phyloP scores from a whole-genome alignment of 345 rosid species.

The Populus deltoides region DNA sequence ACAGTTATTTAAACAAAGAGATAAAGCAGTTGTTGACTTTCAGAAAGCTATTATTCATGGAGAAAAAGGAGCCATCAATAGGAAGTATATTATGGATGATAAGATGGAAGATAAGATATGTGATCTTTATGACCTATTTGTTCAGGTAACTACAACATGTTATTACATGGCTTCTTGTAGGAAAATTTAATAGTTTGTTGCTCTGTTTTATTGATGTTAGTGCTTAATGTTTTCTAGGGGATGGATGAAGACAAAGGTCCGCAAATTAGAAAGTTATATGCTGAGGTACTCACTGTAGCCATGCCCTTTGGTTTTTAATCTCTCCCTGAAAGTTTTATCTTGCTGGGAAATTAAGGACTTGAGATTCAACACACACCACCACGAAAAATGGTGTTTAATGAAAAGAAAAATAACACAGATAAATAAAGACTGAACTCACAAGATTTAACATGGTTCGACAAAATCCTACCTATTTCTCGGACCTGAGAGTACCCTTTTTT shows the following conservation, averaged over 20 bases:
- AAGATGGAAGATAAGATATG: constrained; percentile 39
- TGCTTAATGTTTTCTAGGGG: constrained; percentile 28
- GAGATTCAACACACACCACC: too few relatives aligned
- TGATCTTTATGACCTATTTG: constrained; percentile 40
- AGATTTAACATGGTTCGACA: too few relatives aligned
- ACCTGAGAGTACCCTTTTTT: too few relatives aligned
- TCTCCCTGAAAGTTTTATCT: background rate
- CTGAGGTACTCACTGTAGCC: constrained; percentile 26
- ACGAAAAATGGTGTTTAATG: too few relatives aligned
- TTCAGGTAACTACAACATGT: background rate
- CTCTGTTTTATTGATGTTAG: constrained; percentile 16
- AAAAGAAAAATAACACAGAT: too few relatives aligned
- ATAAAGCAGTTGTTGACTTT: constrained; percentile 17
- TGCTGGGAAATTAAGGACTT: too few relatives aligned
- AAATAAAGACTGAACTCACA: too few relatives aligned
- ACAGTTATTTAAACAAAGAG: constrained; percentile 21
- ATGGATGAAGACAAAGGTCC: constrained; percentile 44
- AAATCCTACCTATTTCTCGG: too few relatives aligned
- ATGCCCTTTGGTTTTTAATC: background rate
- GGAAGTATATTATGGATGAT: constrained; percentile 19
- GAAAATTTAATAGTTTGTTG: background rate
- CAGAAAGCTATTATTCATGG: constrained; percentile 18
- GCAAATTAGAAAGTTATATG: constrained; percentile 38
- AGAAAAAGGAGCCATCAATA: constrained; percentile 14
- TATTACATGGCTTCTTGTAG: background rate